Percentiles rank a stretch among this genome's conserved stretches.
phyloP scores from a whole-genome alignment of 768 basidiomycete genomes.

The Suillus variegatus region DNA sequence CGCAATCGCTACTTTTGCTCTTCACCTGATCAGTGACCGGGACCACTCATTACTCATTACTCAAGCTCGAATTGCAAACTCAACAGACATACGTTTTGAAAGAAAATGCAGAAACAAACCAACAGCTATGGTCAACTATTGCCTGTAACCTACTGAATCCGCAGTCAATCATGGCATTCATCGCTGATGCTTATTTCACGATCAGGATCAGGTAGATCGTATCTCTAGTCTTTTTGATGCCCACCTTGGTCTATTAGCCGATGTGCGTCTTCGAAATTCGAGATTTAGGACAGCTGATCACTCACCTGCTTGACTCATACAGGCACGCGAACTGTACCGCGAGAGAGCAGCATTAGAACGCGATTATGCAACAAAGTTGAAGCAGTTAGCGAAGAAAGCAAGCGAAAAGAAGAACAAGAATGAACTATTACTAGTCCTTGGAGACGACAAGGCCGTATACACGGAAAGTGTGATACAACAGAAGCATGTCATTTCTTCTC shows the following conservation, averaged over 20 bases:
- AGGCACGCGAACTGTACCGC: conserved; percentile 76
- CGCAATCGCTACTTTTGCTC: neutral
- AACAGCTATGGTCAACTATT: conserved; percentile 51
- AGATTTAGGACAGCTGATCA: neutral
- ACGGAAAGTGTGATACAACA: conserved; percentile 51
- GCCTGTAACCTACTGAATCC: conserved; percentile 43
- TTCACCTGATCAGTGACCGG: neutral
- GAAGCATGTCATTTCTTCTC: conserved; percentile 44
- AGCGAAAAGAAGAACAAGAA: conserved; percentile 70
- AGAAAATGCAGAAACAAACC: conserved; percentile 14
- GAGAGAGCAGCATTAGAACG: conserved; percentile 70
- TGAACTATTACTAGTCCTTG: conserved; percentile 56
- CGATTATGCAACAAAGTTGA: conserved; percentile 76
- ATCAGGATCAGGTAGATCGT: conserved; percentile 73
- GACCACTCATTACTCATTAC: neutral
- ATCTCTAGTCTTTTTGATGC: conserved; percentile 58
- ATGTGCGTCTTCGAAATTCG: conserved; percentile 47
- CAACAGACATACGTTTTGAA: neutral
- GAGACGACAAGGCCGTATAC: conserved; percentile 57
- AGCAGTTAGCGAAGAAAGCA: conserved; percentile 63
- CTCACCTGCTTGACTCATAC: conserved; percentile 8
- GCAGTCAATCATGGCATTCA: neutral
- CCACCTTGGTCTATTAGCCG: conserved; percentile 63
- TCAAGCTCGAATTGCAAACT: neutral
- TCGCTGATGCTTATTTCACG: conserved; percentile 12